Evolutionary conservation across 306 rosid genomes (phyloP), one percentile per base, ranked within the genome.

Genomic region (Leucaena leucocephala): DNA sequence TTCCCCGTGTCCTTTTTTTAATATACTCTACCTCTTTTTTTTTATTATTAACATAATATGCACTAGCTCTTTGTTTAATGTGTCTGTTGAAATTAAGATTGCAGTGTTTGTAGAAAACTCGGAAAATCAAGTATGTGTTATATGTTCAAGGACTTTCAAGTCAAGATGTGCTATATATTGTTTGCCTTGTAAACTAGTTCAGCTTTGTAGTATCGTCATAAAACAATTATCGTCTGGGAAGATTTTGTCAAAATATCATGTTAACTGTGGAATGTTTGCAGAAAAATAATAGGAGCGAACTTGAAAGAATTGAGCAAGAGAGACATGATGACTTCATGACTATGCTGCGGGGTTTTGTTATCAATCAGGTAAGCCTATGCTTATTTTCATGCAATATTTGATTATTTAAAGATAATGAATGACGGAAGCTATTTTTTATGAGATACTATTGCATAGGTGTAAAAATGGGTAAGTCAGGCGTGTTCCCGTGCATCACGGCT

Each of bases 261-360:
- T 42, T 75, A 35, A 42, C 43, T 27, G 58, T 40, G 44, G 33
- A 75, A 61, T 75, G 33, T 44, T 14, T 16, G 78, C 78, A 61
- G 78, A 38, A 75, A 61, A 59, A 75, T 61, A 75, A 75, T 75
- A 59, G 70, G 78, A 59, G 44, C 48, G 78, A 75, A 39, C 58
- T 75, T 9, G 78, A 61, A 22, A 75, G 78, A 75, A 7, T 61
- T 75, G 78, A 75, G n/a, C 54, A 44, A 50, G 70, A 75, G 69
- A 75, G 71, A 61, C 78, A 75, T 4, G 16, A 27, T 22, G 78
- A 75, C 63, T 61, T 61, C 71, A 43, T 61, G 33, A 59, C 45
- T 12, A 59, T 61, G 78, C 16, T 75, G 45, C 69, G 70, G 2
- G 78, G 70, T 34, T 61, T 75, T 36, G 70, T 75, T 61, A 36